A percentile compares a stretch with the other conserved stretches of the same genome.
phyloP scores from a whole-genome alignment of 768 basidiomycete genomes.

The Leccinum longicurvipes region DNA sequence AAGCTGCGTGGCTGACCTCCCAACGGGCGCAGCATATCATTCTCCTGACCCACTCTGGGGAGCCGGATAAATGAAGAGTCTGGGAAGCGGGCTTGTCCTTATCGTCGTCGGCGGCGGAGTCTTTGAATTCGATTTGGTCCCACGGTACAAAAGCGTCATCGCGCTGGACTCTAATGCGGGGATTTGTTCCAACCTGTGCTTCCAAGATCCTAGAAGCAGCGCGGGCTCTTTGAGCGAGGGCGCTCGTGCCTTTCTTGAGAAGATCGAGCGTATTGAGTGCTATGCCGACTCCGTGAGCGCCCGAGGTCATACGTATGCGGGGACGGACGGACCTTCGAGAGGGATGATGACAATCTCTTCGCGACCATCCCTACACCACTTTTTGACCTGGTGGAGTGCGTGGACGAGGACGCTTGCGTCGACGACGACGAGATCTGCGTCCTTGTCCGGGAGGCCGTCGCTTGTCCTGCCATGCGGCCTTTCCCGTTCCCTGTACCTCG shows the following conservation, averaged over 20 bases:
- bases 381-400: conserved; percentile 73
- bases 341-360: conserved; percentile 81
- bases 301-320: neutral
- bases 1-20: conserved; percentile 57
- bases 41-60: conserved; percentile 83
- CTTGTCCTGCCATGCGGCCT: conserved; percentile 21
- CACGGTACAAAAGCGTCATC: conserved; percentile 82
- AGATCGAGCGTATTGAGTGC: conserved; percentile 89
- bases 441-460: conserved; percentile 42
- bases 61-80: conserved; percentile 32
- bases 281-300: conserved; percentile 30
- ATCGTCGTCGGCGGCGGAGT: conserved; percentile 25
- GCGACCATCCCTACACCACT: conserved; percentile 74
- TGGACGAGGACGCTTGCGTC: conserved; percentile 83
- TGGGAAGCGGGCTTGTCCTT: conserved; percentile 25
- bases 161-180: conserved; percentile 75
- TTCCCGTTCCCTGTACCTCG: conserved; percentile 15
- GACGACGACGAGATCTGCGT: conserved; percentile 73
- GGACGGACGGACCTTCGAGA: conserved; percentile 67
- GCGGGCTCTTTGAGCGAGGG: conserved; percentile 78
- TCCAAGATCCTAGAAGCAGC: conserved; percentile 87
- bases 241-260: conserved; percentile 84
- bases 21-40: conserved; percentile 81
- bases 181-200: conserved; percentile 78
- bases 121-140: conserved; percentile 64